Evolutionary conservation across 208 protist species (phyloP), one percentile per base, ranked within the genome.

Genomic region (Angomonas deanei): DNA sequence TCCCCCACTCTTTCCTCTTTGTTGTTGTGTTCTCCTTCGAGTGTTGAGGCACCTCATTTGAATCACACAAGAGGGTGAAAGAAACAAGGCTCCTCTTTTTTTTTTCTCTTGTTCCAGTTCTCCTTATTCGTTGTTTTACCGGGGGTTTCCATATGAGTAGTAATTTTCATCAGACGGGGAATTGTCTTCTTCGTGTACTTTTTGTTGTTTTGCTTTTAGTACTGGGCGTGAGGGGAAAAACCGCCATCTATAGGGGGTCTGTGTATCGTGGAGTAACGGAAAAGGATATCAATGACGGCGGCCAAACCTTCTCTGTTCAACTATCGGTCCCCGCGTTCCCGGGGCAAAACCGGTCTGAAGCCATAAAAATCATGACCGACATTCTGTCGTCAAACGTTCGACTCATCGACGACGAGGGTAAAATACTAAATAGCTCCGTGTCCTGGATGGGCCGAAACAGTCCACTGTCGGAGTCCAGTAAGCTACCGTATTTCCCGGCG

Each of bases 271-370:
- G 81, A 13, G 39, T 86, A 5, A 70, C 65, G 27, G 74, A 84
- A 63, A 59, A 77, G 30, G 56, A 62, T 33, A 10, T 88, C 0
- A 66, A 59, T 3, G 54, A 63, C 3, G 85, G 85, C 13, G 81
- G 85, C 11, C 58, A 64, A 32, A 86, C 78, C 49, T 78, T 92
- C 39, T 64, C 61, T 4, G 72, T 92, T 54, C 72, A 74, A 46
- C 56, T 83, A 8, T 72, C 74, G 42, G 72, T 86, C 42, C 78
- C 84, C 10, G 65, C 76, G 17, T 91, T 91, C 50, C 80, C 80
- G 17, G 70, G 67, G 13, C 72, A 80, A 52, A n/a, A 70, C 13
- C 57, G 31, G 17, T 56, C 66, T n/a, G 65, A 65, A 15, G 60
- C 70, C 8, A 61, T 56, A 0, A 28, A 53, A 30, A 72, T 86